Base-by-base conservation (phyloP, 2,329 filamentous ascomycete genomes). In the Davidsoniella virescens region DNA sequence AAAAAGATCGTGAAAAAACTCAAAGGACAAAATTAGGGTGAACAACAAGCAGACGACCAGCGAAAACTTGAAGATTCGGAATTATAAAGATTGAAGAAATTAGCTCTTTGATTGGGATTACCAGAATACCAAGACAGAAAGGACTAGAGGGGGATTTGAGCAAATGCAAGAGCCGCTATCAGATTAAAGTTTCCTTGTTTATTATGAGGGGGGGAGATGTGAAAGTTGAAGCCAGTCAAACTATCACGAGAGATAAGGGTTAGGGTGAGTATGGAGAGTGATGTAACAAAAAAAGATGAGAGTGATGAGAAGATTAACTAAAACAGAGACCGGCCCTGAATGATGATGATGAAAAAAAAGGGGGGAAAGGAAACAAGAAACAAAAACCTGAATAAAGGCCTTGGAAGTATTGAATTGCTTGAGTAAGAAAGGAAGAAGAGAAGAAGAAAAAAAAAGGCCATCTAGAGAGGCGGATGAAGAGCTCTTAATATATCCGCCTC, bases 331-430 rank as follows among this genome's bases (percentile, higher is more conserved):
- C 72, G 68, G 73, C 73, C 75, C 72, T 66, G 64, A 50, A 58
- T 55, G 59, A 63, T 57, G 59, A 58, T 62, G 63, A 63, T 64
- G 59, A 63, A 63, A 60, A 63, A 64, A 63, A 61, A 61, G 58
- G 62, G 59, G 60, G 59, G 57, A 57, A 59, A 64, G 61, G 63
- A 61, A 60, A 53, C 56, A 57, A 57, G 56, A 57, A 61, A 62
- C 59, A 62, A 69, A 72, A 75, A 70, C 65, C 66, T 70, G 69
- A 65, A 64, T 70, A 66, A 65, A 67, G 68, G 69, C 71, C 70
- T 70, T 62, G 65, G 63, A 59, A 61, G 67, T 72, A 72, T 65
- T 70, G 61, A 68, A 69, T 78, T 83, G 83, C 80, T 79, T 81
- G 71, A 76, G 60, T 60, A 60, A 61, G 67, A 66, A 64, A 68